Evolutionary conservation across 495 filamentous ascomycete species (phyloP).

Genomic region (Hypoxylon rickii): DNA sequence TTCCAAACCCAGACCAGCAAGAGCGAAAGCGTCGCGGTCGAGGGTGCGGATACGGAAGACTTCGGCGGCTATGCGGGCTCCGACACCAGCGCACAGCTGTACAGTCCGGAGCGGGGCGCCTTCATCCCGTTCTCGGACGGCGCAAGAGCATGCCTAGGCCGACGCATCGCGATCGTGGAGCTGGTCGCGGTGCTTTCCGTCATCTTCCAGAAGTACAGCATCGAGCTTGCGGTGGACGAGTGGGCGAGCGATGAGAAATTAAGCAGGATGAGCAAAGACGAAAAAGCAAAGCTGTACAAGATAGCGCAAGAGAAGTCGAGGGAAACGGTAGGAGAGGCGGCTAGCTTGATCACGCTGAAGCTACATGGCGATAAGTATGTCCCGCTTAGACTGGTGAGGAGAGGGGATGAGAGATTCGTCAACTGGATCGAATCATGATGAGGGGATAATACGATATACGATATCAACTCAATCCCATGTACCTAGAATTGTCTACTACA

Average conservation of each 20-base stretch:
- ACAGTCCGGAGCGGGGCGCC: conserved; percentile 63
- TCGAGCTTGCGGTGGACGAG: conserved; percentile 67
- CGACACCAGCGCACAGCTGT: conserved; percentile 59
- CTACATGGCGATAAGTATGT: conserved; percentile 58
- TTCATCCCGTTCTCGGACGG: conserved; percentile 79
- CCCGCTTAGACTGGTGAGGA: conserved; percentile 64
- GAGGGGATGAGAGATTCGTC: conserved; percentile 65
- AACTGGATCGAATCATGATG: conserved; percentile 42
- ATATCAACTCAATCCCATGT: too few species aligned
- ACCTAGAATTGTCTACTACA: too few species aligned
- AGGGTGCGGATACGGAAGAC: conserved; percentile 52
- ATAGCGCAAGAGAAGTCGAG: conserved; percentile 57
- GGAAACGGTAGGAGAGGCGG: conserved; percentile 51
- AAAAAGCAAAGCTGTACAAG: conserved; percentile 56
- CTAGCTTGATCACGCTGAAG: conserved; percentile 66
- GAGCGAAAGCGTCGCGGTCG: conserved; percentile 17
- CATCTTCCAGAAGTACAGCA: conserved; percentile 65
- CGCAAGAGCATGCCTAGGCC: conserved; percentile 67
- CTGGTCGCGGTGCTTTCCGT: conserved; percentile 68
- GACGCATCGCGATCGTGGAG: conserved; percentile 79
- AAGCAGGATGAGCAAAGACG: conserved; percentile 51
- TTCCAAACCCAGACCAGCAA: conserved; percentile 36
- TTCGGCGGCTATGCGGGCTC: conserved; percentile 59
- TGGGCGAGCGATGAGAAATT: conserved; percentile 67
- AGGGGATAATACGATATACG: too few species aligned